Percentiles rank a stretch among this genome's conserved stretches.
phyloP scores from a whole-genome alignment of 2,329 filamentous ascomycete genomes.

The Chaetomiaceae sp. region DNA sequence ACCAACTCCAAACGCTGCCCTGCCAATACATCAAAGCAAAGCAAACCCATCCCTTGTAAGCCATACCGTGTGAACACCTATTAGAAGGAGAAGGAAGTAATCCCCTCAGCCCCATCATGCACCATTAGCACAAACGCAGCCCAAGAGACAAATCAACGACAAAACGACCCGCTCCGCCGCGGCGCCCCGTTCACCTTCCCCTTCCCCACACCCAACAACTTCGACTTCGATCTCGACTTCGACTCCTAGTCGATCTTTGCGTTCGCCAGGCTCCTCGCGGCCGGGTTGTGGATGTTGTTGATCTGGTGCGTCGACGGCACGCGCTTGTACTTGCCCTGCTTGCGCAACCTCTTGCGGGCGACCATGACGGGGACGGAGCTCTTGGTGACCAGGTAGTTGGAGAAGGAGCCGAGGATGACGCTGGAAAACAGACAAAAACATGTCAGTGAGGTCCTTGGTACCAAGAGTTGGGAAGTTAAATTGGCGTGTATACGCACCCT shows the following conservation, averaged over 20 bases:
- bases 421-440: conserved; percentile 37
- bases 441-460: conserved; percentile 32
- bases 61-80: too few species aligned
- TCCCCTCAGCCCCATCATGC: too few species aligned
- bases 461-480: background rate
- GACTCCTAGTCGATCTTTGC: conserved; percentile 64
- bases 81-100: too few species aligned
- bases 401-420: conserved; percentile 91
- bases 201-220: background rate
- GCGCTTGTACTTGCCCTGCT: conserved; percentile 75
- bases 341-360: conserved; percentile 79
- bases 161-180: too few species aligned
- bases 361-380: conserved; percentile 98
- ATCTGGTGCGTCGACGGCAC: conserved; percentile 61
- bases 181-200: too few species aligned
- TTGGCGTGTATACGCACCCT: conserved; percentile 54
- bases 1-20: too few species aligned
- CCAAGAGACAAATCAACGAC: too few species aligned
- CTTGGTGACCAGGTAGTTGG: conserved; percentile 95
- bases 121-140: too few species aligned
- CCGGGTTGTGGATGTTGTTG: conserved; percentile 72
- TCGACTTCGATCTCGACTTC: too few species aligned
- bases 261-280: conserved; percentile 58
- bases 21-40: too few species aligned
- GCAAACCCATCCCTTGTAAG: too few species aligned